Percentiles rank a stretch among this genome's conserved stretches.
phyloP scores from a whole-genome alignment of 2,329 filamentous ascomycete genomes.

The Drechmeria coniospora region DNA sequence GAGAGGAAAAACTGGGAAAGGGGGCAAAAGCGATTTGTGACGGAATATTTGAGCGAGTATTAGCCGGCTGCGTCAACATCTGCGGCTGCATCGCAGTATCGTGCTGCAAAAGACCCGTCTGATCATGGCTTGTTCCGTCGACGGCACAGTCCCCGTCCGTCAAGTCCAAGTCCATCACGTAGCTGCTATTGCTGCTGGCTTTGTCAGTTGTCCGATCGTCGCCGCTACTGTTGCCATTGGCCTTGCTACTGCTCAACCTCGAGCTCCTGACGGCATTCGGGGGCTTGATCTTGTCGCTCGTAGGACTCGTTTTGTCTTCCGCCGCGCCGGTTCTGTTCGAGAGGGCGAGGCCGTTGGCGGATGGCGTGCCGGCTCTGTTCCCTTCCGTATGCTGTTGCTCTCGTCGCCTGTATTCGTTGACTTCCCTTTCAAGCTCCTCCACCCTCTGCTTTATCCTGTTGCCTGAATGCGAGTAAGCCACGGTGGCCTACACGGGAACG shows the following conservation, averaged over 20 bases:
- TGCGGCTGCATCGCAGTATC: background rate
- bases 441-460: slow-evolving; percentile 4
- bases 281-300: background rate
- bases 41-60: background rate
- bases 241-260: background rate
- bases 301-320: background rate
- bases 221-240: background rate
- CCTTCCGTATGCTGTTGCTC: slow-evolving; percentile 1
- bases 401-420: slow-evolving; percentile 3
- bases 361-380: background rate
- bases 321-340: background rate
- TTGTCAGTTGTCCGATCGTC: no score
- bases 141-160: slow-evolving; percentile 1
- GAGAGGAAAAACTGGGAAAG: slow-evolving; percentile 1
- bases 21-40: background rate
- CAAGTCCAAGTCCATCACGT: slow-evolving; percentile 1
- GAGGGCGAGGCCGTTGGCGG: background rate
- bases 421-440: slow-evolving; percentile 3
- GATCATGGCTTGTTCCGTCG: no score
- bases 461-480: background rate
- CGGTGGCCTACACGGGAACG: no score
- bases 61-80: background rate
- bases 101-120: background rate
- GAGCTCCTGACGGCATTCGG: background rate
- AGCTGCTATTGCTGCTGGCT: background rate